Percentiles rank a stretch among this genome's conserved stretches.
Conservation (phyloP, 345 rosid species). For the Erodium maritimum region DNA sequence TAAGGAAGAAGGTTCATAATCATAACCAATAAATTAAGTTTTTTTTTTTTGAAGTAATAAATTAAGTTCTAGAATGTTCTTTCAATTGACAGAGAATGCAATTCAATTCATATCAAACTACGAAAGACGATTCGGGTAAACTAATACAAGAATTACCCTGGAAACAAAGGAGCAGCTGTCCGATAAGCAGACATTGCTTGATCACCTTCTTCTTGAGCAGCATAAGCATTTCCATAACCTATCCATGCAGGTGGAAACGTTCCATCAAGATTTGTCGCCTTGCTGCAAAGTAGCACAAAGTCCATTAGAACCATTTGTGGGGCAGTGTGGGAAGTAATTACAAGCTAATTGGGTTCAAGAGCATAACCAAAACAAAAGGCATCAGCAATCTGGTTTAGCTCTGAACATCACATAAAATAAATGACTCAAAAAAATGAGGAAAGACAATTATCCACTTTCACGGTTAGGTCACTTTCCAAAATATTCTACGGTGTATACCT, state of each 20-base stretch:
- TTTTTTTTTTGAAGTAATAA: no score
- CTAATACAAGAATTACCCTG: slow-evolving; percentile 47
- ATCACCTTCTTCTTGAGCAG: slow-evolving; percentile 88
- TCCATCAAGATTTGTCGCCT: slow-evolving; percentile 75
- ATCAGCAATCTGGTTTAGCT: neutral
- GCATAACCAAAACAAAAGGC: neutral
- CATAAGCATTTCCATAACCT: slow-evolving; percentile 85
- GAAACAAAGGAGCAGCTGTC: slow-evolving; percentile 85
- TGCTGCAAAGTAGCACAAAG: slow-evolving; percentile 36
- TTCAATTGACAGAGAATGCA: no score
- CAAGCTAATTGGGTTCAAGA: neutral
- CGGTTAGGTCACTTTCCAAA: neutral
- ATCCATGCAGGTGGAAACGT: slow-evolving; percentile 89
- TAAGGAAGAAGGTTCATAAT: slow-evolving; percentile 37
- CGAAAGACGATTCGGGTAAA: neutral
- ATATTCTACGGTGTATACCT: slow-evolving; percentile 32
- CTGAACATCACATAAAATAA: neutral
- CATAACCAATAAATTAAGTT: no score
- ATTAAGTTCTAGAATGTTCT: slow-evolving; percentile 11
- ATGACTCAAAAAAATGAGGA: neutral
- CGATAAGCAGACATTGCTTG: slow-evolving; percentile 97
- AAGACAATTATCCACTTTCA: neutral
- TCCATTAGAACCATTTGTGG: neutral
- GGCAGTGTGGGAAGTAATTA: neutral
- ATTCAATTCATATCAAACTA: neutral